phyloP scores from a whole-genome alignment of 2,329 filamentous ascomycete genomes.

The Trichoderma koningiopsis region DNA sequence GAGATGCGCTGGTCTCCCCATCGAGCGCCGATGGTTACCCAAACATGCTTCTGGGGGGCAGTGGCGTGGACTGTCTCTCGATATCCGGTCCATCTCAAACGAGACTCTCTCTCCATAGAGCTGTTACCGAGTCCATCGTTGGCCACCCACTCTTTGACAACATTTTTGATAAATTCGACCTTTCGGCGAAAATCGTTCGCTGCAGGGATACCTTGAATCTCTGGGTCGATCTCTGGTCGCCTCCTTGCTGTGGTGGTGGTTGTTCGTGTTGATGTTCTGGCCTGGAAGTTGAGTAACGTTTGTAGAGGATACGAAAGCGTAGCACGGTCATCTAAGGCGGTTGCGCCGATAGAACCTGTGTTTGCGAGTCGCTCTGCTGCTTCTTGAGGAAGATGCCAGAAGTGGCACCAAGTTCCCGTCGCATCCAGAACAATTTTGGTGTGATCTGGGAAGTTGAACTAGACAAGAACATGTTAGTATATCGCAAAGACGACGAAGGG shows the following conservation, averaged over 20 bases:
- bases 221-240: constrained; percentile 62
- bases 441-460: constrained; percentile 88
- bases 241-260: constrained; percentile 53
- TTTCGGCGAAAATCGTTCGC: constrained; percentile 75
- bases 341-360: constrained; percentile 67
- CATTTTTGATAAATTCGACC: constrained; percentile 69
- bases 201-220: constrained; percentile 64
- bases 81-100: constrained; percentile 61
- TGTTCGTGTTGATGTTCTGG: constrained; percentile 46
- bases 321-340: constrained; percentile 70
- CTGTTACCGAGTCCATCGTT: constrained; percentile 72
- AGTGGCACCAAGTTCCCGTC: constrained; percentile 74
- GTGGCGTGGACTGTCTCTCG: constrained; percentile 57
- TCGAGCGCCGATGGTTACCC: constrained; percentile 68
- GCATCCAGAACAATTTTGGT: constrained; percentile 80
- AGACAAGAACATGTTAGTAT: constrained; percentile 31
- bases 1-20: constrained; percentile 60
- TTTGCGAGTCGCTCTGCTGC: constrained; percentile 66
- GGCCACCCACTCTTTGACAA: constrained; percentile 70
- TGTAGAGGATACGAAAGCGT: constrained; percentile 72
- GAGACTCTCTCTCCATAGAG: constrained; percentile 56
- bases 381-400: constrained; percentile 73
- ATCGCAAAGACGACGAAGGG: background rate
- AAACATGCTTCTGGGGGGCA: constrained; percentile 63
- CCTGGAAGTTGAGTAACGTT: constrained; percentile 69